These are phyloP conservation scores for Auricularia sp. DNA, from an alignment of 768 basidiomycete genomes.

Conservation along the genomic window DNA sequence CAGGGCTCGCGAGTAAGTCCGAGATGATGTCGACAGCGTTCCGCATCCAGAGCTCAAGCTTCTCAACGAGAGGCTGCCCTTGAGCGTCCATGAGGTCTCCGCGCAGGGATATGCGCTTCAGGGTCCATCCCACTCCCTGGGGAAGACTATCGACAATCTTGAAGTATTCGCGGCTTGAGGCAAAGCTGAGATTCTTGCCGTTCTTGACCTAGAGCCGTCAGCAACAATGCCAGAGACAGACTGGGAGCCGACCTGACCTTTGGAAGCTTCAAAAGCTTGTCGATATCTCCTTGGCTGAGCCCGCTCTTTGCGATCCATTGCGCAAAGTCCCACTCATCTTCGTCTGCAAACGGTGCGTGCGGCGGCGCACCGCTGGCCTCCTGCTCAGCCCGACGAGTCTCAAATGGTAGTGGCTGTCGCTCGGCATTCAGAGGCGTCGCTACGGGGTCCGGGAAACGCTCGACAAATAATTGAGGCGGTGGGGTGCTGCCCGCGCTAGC, in stretches of 20 bases:
- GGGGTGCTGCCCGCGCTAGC: too few relatives aligned
- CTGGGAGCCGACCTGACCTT: not conserved
- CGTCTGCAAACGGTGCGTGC: not conserved
- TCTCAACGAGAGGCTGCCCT: not conserved
- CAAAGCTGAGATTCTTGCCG: not conserved
- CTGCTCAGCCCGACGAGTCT: too few relatives aligned
- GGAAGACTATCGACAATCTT: not conserved
- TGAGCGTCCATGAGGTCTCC: not conserved
- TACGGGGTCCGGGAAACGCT: too few relatives aligned
- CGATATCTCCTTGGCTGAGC: not conserved
- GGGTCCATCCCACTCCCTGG: not conserved
- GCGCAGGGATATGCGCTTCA: not conserved
- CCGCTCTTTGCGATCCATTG: not conserved
- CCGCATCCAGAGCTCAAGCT: conserved; percentile 16
- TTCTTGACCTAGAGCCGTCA: not conserved
- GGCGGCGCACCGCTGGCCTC: too few relatives aligned
- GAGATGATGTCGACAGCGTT: conserved; percentile 20
- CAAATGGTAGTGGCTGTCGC: too few relatives aligned
- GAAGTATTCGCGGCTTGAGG: not conserved
- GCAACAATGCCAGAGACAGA: not conserved
- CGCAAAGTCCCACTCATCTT: not conserved
- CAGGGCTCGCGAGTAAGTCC: conserved; percentile 17
- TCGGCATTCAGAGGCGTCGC: too few relatives aligned
- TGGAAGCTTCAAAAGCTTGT: not conserved
- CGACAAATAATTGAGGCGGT: too few relatives aligned